Evolutionary conservation across 2,329 filamentous ascomycete species (phyloP).

Genomic region (Ophiocordyceps camponoti-rufipedis): DNA sequence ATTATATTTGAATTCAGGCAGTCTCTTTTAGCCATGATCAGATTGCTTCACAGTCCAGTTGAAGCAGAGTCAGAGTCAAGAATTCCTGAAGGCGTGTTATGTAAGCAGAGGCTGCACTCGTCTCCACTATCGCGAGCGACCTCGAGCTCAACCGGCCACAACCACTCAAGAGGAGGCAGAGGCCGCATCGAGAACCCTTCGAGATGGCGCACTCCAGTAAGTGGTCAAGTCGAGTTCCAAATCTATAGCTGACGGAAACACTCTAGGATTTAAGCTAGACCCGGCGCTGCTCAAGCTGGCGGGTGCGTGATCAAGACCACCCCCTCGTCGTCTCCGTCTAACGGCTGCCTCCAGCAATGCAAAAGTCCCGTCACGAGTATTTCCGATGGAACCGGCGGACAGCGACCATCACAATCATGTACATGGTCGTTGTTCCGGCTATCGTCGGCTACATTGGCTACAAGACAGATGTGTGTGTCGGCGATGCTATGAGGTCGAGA

Average conservation of each 20-base stretch:
- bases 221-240: too few species aligned
- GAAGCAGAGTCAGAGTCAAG: neutral
- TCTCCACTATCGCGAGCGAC: neutral
- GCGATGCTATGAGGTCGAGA: neutral
- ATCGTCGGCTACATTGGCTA: conserved; percentile 56
- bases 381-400: conserved; percentile 86
- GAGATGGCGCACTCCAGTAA: conserved; percentile 22
- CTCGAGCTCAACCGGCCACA: neutral
- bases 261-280: conserved; percentile 21
- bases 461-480: conserved; percentile 64
- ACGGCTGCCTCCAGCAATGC: conserved; percentile 45
- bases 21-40: neutral
- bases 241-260: conserved; percentile 8
- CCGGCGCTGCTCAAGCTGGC: conserved; percentile 22
- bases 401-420: conserved; percentile 61
- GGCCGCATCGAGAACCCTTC: conserved; percentile 4
- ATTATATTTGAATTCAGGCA: neutral
- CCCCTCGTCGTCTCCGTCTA: conserved; percentile 4
- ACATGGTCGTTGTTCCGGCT: conserved; percentile 53
- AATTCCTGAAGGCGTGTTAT: neutral
- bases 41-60: neutral
- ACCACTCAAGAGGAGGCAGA: neutral
- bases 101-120: neutral
- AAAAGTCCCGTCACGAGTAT: conserved; percentile 73
- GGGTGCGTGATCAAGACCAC: conserved; percentile 11